phyloP scores from a whole-genome alignment of 2,329 filamentous ascomycete genomes.

The Phialophora expanda region DNA sequence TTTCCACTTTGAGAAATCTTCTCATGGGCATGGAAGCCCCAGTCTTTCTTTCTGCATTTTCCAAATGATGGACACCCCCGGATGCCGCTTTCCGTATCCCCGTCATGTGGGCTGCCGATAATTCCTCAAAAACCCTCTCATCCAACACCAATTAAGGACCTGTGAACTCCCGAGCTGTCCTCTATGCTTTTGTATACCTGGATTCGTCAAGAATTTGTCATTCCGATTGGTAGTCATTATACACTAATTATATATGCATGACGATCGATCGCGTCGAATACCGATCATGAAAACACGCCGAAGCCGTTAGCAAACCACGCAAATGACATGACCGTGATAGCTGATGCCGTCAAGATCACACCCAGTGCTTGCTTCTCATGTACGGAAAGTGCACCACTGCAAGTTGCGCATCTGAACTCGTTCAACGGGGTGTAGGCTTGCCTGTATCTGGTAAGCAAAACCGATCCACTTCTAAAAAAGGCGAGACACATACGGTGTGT shows the following conservation, averaged over 20 bases:
- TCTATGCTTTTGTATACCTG: conserved; percentile 29
- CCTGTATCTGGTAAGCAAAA: conserved; percentile 40
- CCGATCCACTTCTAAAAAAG: conserved; percentile 42
- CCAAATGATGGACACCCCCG: conserved; percentile 23
- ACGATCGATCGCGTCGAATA: conserved; percentile 2
- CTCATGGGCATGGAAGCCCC: conserved; percentile 5
- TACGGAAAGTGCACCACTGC: conserved; percentile 57
- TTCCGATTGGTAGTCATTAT: conserved; percentile 29
- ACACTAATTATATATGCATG: conserved; percentile 23
- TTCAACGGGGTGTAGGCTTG: conserved; percentile 38
- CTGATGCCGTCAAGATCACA: conserved; percentile 61
- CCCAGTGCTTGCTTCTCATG: conserved; percentile 62
- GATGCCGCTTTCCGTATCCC: conserved; percentile 23
- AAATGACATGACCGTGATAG: conserved; percentile 64
- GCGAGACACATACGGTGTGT: conserved; percentile 50
- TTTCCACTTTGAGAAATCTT: conserved; percentile 14
- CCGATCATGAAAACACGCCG: conserved; percentile 42
- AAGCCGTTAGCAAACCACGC: conserved; percentile 56
- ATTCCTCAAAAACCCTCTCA: conserved; percentile 14
- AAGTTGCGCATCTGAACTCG: conserved; percentile 64
- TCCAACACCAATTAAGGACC: conserved; percentile 16
- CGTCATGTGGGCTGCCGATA: conserved; percentile 24
- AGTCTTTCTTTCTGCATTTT: conserved; percentile 20
- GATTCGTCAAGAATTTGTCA: conserved; percentile 28
- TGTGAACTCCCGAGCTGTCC: conserved; percentile 8